Conservation (phyloP, 148 eudicot species). For the Fallopia convolvulus region DNA sequence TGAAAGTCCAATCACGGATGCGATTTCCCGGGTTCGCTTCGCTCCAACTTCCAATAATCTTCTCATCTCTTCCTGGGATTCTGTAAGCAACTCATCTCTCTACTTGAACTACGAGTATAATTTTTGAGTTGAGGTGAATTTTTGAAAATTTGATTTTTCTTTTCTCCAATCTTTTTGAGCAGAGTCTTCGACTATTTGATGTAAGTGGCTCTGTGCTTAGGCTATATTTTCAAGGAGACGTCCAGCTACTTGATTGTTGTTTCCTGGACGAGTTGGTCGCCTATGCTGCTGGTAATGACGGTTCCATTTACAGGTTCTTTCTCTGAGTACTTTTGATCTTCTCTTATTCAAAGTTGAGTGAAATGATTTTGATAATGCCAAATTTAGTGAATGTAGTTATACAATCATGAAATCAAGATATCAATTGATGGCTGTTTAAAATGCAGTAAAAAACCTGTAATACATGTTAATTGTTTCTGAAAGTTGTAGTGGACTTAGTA, state of each 20-base stretch:
- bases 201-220: constrained; percentile 38
- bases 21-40: constrained; percentile 61
- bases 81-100: constrained; percentile 34
- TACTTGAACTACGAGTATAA: neutral
- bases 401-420: neutral
- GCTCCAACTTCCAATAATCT: constrained; percentile 65
- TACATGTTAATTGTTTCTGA: neutral
- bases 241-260: constrained; percentile 75
- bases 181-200: constrained; percentile 66
- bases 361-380: neutral
- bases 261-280: constrained; percentile 46
- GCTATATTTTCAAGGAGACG: constrained; percentile 44
- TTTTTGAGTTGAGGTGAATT: too few relatives aligned
- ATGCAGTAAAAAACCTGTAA: neutral
- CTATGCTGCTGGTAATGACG: constrained; percentile 48
- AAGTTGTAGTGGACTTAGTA: neutral
- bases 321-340: too few relatives aligned
- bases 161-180: neutral
- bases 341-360: too few relatives aligned
- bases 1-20: constrained; percentile 54
- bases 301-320: constrained; percentile 52
- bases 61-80: constrained; percentile 88
- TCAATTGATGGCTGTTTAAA: neutral
- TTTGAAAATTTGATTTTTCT: too few relatives aligned
- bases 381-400: neutral